Conservation (phyloP, 2,329 filamentous ascomycete species). For the Emmonsia crescens region DNA sequence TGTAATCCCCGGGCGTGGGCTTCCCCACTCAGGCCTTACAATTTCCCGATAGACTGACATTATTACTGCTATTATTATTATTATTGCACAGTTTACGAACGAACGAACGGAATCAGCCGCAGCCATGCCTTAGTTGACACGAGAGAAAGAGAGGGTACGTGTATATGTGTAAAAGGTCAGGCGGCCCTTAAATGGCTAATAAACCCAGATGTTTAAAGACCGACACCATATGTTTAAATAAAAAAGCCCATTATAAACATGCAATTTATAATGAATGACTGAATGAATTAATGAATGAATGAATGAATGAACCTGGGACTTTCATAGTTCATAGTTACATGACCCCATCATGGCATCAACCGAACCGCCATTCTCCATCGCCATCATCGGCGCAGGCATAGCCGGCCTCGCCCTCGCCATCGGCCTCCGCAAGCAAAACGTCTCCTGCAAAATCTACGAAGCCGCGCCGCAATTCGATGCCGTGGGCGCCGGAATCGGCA, state of each 20-base stretch:
- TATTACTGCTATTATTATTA: no score
- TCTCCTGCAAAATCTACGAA: not conserved
- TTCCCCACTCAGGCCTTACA: not conserved
- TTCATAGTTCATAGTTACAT: no score
- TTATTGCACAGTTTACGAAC: not conserved
- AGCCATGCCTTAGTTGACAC: not conserved
- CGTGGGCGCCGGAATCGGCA: not conserved
- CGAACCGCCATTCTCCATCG: not conserved
- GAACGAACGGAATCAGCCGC: not conserved
- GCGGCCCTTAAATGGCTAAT: no score
- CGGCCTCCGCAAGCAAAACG: not conserved
- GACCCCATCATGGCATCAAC: not conserved
- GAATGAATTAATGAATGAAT: no score
- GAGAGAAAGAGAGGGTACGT: no score
- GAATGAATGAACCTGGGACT: no score
- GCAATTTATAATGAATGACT: no score
- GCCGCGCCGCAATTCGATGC: not conserved
- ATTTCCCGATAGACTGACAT: not conserved
- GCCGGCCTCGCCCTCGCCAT: constrained; percentile 2
- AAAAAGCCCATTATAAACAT: no score
- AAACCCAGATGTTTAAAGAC: no score
- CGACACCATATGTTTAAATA: no score
- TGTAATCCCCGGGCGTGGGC: no score
- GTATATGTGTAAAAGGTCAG: no score
- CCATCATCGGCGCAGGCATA: constrained; percentile 2